phyloP scores from a whole-genome alignment of 2,329 filamentous ascomycete genomes.

The Septoria linicola region DNA sequence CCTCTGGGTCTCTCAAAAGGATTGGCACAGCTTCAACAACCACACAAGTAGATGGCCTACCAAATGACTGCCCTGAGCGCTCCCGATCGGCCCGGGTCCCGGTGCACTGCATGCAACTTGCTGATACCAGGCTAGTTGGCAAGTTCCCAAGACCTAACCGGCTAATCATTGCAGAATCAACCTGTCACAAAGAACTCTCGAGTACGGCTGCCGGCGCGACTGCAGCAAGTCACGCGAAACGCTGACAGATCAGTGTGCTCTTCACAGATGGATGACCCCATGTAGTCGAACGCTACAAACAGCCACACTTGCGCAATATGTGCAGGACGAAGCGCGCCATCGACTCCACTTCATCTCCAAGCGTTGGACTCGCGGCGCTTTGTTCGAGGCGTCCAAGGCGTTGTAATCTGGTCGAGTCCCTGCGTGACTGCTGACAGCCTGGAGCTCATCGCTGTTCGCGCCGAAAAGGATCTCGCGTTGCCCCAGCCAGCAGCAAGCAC shows the following conservation, averaged over 20 bases:
- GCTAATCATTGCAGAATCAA: constrained; percentile 25
- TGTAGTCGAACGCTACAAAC: constrained; percentile 21
- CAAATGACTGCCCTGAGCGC: constrained; percentile 33
- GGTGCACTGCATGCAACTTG: constrained; percentile 32
- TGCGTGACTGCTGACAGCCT: constrained; percentile 14
- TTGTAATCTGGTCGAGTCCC: constrained; percentile 10
- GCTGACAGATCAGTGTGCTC: constrained; percentile 32
- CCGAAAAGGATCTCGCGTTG: constrained; percentile 11
- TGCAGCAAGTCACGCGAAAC: constrained; percentile 35
- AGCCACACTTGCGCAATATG: constrained; percentile 34
- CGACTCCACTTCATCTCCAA: constrained; percentile 12
- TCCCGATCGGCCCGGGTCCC: constrained; percentile 35
- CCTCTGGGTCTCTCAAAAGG: constrained; percentile 29
- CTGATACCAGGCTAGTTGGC: constrained; percentile 28
- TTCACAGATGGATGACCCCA: constrained; percentile 6
- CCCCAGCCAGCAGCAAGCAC: constrained; percentile 5
- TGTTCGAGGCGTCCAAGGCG: constrained; percentile 17
- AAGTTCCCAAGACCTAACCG: constrained; percentile 28
- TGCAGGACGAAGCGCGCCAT: constrained; percentile 27
- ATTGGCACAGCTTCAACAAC: constrained; percentile 31
- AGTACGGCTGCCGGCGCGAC: constrained; percentile 26
- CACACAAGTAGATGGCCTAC: constrained; percentile 29
- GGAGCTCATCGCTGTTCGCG: constrained; percentile 18
- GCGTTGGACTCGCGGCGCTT: constrained; percentile 17
- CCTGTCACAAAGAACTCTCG: constrained; percentile 33